Conservation (phyloP, 2,329 filamentous ascomycete genomes). For the Venturia carpophila region DNA sequence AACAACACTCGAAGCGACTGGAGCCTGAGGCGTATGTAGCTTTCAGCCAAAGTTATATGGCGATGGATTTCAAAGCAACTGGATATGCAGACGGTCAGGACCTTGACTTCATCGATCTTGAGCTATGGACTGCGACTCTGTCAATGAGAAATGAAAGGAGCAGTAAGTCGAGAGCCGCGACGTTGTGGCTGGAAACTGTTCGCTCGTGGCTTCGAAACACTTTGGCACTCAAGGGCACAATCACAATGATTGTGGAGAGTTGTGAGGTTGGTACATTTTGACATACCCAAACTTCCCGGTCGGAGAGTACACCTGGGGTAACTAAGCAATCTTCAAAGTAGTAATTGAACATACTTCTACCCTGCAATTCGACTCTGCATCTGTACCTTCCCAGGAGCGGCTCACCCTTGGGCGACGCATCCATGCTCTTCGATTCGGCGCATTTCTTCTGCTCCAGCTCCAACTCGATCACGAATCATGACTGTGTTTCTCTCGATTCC, state of each 20-base stretch:
- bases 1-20: not conserved
- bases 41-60: not conserved
- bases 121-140: not conserved
- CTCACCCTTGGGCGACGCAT: not conserved
- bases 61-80: not conserved
- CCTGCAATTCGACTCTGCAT: not conserved
- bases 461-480: conserved; percentile 15
- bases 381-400: not conserved
- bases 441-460: not conserved
- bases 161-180: not conserved
- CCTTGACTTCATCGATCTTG: not conserved
- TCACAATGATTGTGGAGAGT: not conserved
- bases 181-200: not conserved
- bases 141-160: not conserved
- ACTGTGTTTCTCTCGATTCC: conserved; percentile 16
- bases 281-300: too few relatives aligned
- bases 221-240: not conserved
- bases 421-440: not conserved
- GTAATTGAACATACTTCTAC: not conserved
- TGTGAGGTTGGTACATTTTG: too few relatives aligned
- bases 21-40: not conserved
- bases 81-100: not conserved
- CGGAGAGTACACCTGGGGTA: too few relatives aligned
- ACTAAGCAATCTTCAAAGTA: not conserved
- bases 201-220: not conserved